phyloP scores from a whole-genome alignment of 106 monocot genomes.

The Amphibolis antarctica region DNA sequence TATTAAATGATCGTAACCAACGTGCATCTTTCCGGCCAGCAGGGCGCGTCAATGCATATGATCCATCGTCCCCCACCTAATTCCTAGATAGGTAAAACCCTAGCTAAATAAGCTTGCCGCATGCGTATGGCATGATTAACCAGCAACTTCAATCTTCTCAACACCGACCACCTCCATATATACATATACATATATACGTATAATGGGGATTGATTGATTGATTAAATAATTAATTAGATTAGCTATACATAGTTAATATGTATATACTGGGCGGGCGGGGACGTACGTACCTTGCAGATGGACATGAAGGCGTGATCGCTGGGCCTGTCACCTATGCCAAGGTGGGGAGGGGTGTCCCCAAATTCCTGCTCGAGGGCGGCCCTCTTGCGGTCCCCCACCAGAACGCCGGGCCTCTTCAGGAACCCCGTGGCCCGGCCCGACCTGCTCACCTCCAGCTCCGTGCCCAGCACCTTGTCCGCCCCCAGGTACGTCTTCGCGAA shows the following conservation, averaged over 20 bases:
- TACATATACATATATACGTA: neutral
- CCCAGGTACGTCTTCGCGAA: conserved; percentile 22
- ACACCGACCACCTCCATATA: too few species aligned
- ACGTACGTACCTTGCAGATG: conserved; percentile 16
- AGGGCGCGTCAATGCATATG: too few species aligned
- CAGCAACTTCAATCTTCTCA: too few species aligned
- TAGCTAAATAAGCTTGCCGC: too few species aligned
- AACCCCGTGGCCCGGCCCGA: conserved; percentile 21
- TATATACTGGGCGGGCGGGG: neutral
- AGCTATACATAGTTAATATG: too few species aligned
- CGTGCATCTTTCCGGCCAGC: too few species aligned
- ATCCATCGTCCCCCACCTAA: too few species aligned
- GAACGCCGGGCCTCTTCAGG: conserved; percentile 21
- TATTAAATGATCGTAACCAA: too few species aligned
- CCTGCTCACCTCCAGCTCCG: conserved; percentile 21
- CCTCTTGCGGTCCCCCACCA: conserved; percentile 21
- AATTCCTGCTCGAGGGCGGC: conserved; percentile 12
- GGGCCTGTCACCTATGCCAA: conserved; percentile 22
- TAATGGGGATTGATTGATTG: too few species aligned
- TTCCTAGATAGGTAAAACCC: too few species aligned
- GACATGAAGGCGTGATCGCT: conserved; percentile 25
- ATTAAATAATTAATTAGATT: too few species aligned
- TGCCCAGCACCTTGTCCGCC: conserved; percentile 22
- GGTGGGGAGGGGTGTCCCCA: conserved; percentile 13
- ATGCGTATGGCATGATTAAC: too few species aligned